Evolutionary conservation across 2,329 filamentous ascomycete genomes (phyloP), one percentile per base, ranked within the genome.

Genomic region (Botrytis pseudocinerea): DNA sequence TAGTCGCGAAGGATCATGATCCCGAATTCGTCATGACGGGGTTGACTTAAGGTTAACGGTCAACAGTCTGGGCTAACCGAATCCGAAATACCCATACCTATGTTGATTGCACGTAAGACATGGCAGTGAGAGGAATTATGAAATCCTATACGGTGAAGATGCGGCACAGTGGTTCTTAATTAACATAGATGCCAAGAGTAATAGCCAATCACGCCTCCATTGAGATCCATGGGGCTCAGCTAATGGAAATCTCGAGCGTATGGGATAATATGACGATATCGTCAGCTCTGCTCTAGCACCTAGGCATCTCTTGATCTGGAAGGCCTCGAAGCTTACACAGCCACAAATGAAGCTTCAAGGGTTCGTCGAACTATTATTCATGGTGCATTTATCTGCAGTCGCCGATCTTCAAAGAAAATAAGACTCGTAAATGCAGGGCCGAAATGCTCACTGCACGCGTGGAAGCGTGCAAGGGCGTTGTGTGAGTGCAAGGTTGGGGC

Each of bases 261-360:
- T 61, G 59, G 22, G 59, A 64, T 64, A 8, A 64, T 25, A 48
- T 64, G 62, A 64, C 38, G 42, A 48, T 48, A 48, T 64, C 42
- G 62, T 64, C 20, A 64, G 62, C 62, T 48, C 20, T 64, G 42
- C 16, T 48, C 20, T 35, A 64, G 62, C 12, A 64, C 44, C 42
- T 46, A 48, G 57, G 57, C 28, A 35, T 59, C 57, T 35, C 46
- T 66, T 54, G 61, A 32, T 28, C 12, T n/a, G 32, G 25, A 25
- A 35, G 28, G 44, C 38, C 32, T 38, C 32, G 63, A 66, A 48
- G 63, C 63, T 65, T 51, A 51, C 22, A 48, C 38, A n/a, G 28
- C 28, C 22, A 48, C 4, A 38, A 51, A 65, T 38, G 22, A 14
- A 38, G 63, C 44, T 48, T 38, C 25, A 16, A n/a, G 22, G 32